Base-by-base conservation (phyloP, 148 eudicot genomes). In the Polygonum aviculare region DNA sequence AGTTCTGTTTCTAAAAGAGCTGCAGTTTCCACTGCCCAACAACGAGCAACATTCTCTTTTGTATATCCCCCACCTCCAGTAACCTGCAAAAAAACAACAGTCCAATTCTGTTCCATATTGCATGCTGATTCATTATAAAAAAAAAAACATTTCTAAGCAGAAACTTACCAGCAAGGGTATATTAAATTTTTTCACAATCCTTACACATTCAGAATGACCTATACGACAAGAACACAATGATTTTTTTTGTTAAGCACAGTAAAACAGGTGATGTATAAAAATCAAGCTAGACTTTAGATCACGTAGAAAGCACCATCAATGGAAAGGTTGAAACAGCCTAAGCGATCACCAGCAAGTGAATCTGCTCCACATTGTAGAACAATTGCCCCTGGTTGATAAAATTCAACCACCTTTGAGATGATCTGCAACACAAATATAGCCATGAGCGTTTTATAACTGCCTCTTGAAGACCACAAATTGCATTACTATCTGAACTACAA, bases 11-110 rank as follows among this genome's bases (percentile, higher is more conserved):
- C 99, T 45, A 95, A 75, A 76, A 95, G 94, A 81, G 87, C 86
- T 77, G 96, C 97, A 35, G 99, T 95, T 85, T 95, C 99, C 48
- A 95, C 86, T 78, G 99, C 85, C 99, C 99, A 95, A 81, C 99
- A 95, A 75, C 99, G 86, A 79, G 99, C 99, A 52, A 95, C 99
- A 86, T 95, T 95, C 83, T 95, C 99, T 78, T 95, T 95, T 22
- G 99, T 95, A 84, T 95, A 95, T 75, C 99, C 99, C 19, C 99
- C 97, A 69, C 97, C 97, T 78, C 97, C 96, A 76, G 99, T 95
- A 76, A 95, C 99, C 99, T 95, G 78, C 71, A 63, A 73, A 72
- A 80, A 57, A 81, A 73, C 79, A 11, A 51, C 54, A 65, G 57
- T 48, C 33, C 22, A 49, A 74, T 57, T 63, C 59, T 69, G 54